phyloP scores from a whole-genome alignment of 164 flowering plant genomes.

The Houttuynia cordata region DNA sequence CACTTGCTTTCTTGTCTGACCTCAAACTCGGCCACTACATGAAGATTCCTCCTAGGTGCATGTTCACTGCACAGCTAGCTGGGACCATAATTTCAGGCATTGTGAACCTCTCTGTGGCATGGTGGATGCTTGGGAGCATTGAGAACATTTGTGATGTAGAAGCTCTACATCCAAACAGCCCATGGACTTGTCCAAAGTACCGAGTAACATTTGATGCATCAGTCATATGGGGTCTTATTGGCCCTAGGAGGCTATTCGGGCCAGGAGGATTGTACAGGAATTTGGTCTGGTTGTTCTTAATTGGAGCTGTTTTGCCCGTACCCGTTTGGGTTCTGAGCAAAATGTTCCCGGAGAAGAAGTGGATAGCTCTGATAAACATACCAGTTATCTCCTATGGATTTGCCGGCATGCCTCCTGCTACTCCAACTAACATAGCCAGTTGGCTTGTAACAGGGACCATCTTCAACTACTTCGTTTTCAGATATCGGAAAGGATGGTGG shows the following conservation, averaged over 20 bases:
- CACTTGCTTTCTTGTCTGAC: constrained; percentile 85
- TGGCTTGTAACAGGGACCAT: constrained; percentile 88
- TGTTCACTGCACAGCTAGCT: constrained; percentile 89
- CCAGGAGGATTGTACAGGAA: constrained; percentile 76
- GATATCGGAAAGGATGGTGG: constrained; percentile 74
- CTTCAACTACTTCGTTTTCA: constrained; percentile 80
- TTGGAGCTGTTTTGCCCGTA: constrained; percentile 82
- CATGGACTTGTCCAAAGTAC: constrained; percentile 94
- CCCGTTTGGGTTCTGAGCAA: constrained; percentile 84
- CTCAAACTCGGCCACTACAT: constrained; percentile 96
- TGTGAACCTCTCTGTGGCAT: constrained; percentile 72
- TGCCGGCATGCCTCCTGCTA: constrained; percentile 95
- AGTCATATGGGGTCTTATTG: constrained; percentile 94
- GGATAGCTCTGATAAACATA: constrained; percentile 81
- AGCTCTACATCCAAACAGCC: constrained; percentile 60
- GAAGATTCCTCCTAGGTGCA: constrained; percentile 94
- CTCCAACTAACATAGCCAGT: constrained; percentile 86
- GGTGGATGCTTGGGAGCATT: constrained; percentile 93
- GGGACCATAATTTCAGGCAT: constrained; percentile 72
- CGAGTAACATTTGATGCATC: constrained; percentile 85
- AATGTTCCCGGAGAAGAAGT: constrained; percentile 73
- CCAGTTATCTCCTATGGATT: constrained; percentile 86
- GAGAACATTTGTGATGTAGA: constrained; percentile 78
- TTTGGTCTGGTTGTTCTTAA: constrained; percentile 82
- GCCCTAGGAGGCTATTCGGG: constrained; percentile 72